Base-by-base conservation (phyloP, 345 rosid genomes). In the Brassica nigra region DNA sequence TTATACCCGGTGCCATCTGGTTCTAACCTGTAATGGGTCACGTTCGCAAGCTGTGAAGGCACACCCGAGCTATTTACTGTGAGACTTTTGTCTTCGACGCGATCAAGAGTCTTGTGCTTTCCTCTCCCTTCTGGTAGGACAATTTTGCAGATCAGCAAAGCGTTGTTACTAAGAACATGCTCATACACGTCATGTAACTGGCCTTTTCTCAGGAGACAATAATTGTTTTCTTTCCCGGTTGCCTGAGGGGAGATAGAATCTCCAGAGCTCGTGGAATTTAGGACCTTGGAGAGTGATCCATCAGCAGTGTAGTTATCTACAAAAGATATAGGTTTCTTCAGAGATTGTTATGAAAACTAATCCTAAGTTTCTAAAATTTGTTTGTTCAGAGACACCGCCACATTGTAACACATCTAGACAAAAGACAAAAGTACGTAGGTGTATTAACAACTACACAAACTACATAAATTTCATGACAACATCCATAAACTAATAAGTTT, bases 1-100 rank as follows among this genome's bases (percentile, higher is more conserved):
- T 92, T 91, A 74, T 91, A 95, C 58, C 94, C 97, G 0, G 86
- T 84, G 31, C 97, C 99, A 80, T 95, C 99, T 3, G 88, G 90
- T 76, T 95, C 97, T 59, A 89, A 85, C 81, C 97, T 86, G 73
- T 92, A 96, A 70, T 88, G 97, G 27, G 97, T 90, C 61, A 81
- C 89, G 82, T 90, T 92, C 31, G 74, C 79, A 42, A 88, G 86
- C 83, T 72, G 85, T 16, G 89, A 80, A 42, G 89, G 81, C 61
- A 84, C 54, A 1, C 75, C 78, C 27, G 78, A 58, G 15, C 80
- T 88, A 18, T 88, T 89, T 14, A 85, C 89, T 78, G 73, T 86
- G 80, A 77, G 81, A 18, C 76, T 84, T 61, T 83, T 75, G 79
- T 92, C 92, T 8, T 90, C 90, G 3, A 89, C 80, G 70, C 81